Conservation (phyloP, 2,329 filamentous ascomycete species). For the Aureobasidium namibiae region DNA sequence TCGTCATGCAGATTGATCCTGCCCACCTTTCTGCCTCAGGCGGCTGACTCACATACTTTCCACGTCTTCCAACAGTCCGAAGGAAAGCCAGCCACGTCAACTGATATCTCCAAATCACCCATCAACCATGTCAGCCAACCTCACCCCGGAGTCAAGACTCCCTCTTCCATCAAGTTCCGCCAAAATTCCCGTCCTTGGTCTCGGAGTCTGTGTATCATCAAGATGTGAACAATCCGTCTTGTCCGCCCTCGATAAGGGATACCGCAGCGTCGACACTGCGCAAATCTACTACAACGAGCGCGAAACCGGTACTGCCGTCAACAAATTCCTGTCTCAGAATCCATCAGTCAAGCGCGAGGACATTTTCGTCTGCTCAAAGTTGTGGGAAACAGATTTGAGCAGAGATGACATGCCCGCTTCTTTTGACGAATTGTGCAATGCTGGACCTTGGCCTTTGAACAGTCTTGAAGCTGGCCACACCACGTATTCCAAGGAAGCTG, state of each 20-base stretch:
- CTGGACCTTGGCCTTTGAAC: constrained; percentile 8
- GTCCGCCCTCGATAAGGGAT: constrained; percentile 46
- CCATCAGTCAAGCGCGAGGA: constrained; percentile 8
- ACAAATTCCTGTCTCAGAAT: constrained; percentile 3
- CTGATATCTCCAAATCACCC: background rate
- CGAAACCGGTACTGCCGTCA: constrained; percentile 14
- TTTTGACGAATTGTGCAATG: constrained; percentile 15
- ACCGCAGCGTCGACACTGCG: constrained; percentile 56
- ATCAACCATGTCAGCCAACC: background rate
- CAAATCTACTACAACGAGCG: constrained; percentile 60
- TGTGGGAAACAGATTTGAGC: constrained; percentile 14
- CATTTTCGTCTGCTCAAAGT: constrained; percentile 15
- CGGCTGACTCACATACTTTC: constrained; percentile 1
- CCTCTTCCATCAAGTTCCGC: constrained; percentile 40
- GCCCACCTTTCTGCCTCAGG: background rate
- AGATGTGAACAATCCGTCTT: constrained; percentile 49
- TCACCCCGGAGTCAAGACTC: background rate
- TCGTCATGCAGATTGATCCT: background rate
- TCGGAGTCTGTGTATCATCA: constrained; percentile 58
- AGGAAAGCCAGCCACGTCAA: background rate
- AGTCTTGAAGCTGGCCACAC: constrained; percentile 17
- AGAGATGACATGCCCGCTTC: constrained; percentile 16
- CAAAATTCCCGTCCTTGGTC: constrained; percentile 56
- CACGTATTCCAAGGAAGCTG: constrained; percentile 3
- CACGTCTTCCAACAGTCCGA: background rate